phyloP scores from a whole-genome alignment of 2,329 filamentous ascomycete species.

The Fusarium kyushuense region DNA sequence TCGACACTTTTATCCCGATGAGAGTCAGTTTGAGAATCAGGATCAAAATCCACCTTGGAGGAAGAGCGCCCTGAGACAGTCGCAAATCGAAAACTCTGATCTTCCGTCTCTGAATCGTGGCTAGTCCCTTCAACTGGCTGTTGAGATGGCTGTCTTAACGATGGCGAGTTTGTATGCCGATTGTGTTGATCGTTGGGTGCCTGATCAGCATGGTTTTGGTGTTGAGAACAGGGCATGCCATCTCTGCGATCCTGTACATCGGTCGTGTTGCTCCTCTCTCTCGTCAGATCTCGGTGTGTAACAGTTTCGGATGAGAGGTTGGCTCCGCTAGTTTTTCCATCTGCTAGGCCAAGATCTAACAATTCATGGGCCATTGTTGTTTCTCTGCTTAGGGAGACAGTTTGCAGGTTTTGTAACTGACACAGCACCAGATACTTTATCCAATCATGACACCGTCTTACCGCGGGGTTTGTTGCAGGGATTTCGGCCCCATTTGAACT shows the following conservation, averaged over 20 bases:
- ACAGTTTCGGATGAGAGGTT: too few relatives aligned
- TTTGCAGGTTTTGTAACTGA: background rate
- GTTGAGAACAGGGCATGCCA: too few relatives aligned
- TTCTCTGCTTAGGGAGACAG: accelerated
- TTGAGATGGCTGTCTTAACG: background rate
- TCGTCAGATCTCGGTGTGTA: too few relatives aligned
- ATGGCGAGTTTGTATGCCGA: accelerated
- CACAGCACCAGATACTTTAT: too few relatives aligned
- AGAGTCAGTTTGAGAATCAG: too few relatives aligned
- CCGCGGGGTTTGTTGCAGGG: too few relatives aligned
- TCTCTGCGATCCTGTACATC: background rate
- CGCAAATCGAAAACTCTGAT: background rate
- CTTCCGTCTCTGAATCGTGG: background rate
- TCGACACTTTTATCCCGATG: too few relatives aligned
- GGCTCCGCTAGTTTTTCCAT: accelerated
- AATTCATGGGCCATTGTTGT: background rate
- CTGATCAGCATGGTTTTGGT: accelerated
- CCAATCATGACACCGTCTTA: too few relatives aligned
- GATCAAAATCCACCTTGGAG: too few relatives aligned
- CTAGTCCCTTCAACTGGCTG: background rate
- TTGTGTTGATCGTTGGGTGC: background rate
- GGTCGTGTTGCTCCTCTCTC: background rate
- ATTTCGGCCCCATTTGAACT: background rate
- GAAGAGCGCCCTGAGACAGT: accelerated
- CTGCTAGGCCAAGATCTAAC: accelerated